Base-by-base conservation (phyloP, 768 basidiomycete species). In the Boletus pseudo-olivaceus region DNA sequence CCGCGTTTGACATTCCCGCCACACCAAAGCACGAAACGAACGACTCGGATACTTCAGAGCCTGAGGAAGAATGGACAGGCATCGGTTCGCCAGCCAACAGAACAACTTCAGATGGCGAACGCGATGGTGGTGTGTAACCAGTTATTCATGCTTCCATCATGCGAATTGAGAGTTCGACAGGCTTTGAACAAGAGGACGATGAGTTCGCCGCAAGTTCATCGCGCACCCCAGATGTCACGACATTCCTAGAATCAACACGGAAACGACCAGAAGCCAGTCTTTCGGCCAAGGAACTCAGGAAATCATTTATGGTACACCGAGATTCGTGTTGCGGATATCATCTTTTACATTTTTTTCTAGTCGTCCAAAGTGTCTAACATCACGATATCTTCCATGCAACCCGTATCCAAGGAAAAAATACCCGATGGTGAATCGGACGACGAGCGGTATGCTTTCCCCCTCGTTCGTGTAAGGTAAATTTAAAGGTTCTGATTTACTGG, bases 291-390 rank as follows among this genome's bases (percentile, higher is more conserved):
- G 70, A 74, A 4, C 77, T 80, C 43, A 79, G 73, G 68, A 89
- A 80, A 64, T 77, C 84, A 0, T 92, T 93, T 65, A 91, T 93
- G 90, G 90, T 90, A 63, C 65, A 49, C 11, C 19, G 43, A 1
- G n/a, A 34, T 44, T 48, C 15, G 17, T 19, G 26, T 37, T 48
- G 7, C 20, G 6, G 44, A 15, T 29, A 27, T 35, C 39, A 37
- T 26, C n/a, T 44, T 59, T 39, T 53, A 54, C 20, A n/a, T 41
- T 57, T 39, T 17, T 38, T 58, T 40, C 46, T 44, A 91, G 90
- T 93, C 90, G 4, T 90, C 91, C 23, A 92, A 87, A 72, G 80
- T 90, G 23, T 77, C 81, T 19, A 85, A 83, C 61, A 55, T 91
- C 29, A 77, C 76, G 6, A 47, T 39, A 11, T 38, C 53, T 15